phyloP scores from a whole-genome alignment of 1,284 basidiomycete genomes.

The Cerioporus squamosus region DNA sequence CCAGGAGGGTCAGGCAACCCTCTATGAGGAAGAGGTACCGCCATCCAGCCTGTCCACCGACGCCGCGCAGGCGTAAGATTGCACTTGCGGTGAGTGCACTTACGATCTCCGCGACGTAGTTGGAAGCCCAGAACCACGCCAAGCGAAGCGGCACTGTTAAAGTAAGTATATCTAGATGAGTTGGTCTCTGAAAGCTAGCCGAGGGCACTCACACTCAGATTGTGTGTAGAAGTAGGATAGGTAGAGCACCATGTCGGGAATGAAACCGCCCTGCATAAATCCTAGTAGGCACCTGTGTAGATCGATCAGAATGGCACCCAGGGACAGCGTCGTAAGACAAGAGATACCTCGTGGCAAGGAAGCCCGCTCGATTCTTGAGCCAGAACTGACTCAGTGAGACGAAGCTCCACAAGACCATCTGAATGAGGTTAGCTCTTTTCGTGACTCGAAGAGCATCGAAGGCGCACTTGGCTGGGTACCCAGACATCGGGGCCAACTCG shows the following conservation, averaged over 20 bases:
- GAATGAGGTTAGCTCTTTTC: background rate
- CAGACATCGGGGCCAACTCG: conserved; percentile 71
- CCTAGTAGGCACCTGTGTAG: conserved; percentile 36
- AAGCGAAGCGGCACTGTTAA: conserved; percentile 67
- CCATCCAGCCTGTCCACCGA: conserved; percentile 62
- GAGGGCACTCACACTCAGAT: conserved; percentile 44
- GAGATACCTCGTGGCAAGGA: conserved; percentile 44
- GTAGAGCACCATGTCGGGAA: conserved; percentile 69
- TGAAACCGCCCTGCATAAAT: conserved; percentile 66
- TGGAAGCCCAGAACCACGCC: conserved; percentile 71
- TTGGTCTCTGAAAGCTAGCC: background rate
- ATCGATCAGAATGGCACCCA: background rate
- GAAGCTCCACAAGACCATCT: conserved; percentile 61
- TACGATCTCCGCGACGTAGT: conserved; percentile 53
- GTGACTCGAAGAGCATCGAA: background rate
- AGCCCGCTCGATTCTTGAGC: conserved; percentile 57
- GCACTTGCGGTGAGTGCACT: conserved; percentile 69
- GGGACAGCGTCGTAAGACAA: background rate
- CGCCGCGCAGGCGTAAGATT: conserved; percentile 62
- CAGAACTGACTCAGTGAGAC: conserved; percentile 70
- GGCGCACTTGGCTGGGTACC: conserved; percentile 66
- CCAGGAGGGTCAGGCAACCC: conserved; percentile 52
- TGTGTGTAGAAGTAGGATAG: conserved; percentile 75
- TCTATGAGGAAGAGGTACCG: conserved; percentile 59
- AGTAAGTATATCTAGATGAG: background rate